Conservation (phyloP, 768 basidiomycete species). For the Suillus discolor region DNA sequence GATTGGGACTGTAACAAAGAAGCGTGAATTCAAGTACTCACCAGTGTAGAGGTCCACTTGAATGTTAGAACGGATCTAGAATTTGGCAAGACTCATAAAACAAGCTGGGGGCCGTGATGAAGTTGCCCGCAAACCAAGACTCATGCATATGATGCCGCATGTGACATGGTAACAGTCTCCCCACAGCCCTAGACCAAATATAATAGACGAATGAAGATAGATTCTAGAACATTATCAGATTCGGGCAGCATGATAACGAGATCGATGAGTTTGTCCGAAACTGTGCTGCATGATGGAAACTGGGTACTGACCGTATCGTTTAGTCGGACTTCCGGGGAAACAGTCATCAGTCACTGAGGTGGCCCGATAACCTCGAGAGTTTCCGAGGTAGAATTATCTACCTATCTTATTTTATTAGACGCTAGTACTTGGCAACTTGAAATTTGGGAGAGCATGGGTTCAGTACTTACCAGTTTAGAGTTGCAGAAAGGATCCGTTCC, state of each 20-base stretch:
- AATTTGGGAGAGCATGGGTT: neutral
- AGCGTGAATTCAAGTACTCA: neutral
- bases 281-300: neutral
- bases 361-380: neutral
- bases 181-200: neutral
- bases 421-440: neutral
- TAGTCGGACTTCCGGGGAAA: neutral
- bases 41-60: neutral
- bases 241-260: neutral
- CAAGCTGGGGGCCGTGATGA: neutral
- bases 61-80: neutral
- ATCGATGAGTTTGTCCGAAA: neutral
- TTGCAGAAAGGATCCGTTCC: neutral
- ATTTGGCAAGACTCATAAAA: neutral
- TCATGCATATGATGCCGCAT: neutral
- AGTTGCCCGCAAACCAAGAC: neutral
- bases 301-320: neutral
- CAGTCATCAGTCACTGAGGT: neutral
- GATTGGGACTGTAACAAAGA: neutral
- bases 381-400: neutral
- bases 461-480: neutral
- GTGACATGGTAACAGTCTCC: neutral
- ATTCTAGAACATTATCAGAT: neutral
- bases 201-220: neutral
- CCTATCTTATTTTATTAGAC: neutral